Conservation (phyloP, 148 eudicot genomes). For the Silene latifolia region DNA sequence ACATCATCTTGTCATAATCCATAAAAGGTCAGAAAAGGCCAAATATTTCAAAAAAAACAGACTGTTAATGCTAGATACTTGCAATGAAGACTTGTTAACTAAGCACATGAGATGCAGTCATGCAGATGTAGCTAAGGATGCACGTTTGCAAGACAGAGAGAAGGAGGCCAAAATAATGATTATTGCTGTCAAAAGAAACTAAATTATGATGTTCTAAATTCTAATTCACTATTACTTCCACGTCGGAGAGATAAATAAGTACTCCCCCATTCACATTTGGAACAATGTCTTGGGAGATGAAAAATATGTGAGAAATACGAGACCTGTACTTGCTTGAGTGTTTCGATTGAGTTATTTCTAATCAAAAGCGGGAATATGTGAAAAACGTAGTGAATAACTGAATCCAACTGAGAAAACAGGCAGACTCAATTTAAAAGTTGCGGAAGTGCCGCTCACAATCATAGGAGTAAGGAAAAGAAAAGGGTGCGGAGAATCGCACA, state of each 20-base stretch:
- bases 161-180: neutral
- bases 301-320: too few relatives aligned
- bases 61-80: neutral
- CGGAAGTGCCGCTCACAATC: neutral
- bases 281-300: too few relatives aligned
- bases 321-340: too few relatives aligned
- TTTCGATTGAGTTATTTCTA: too few relatives aligned
- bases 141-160: neutral
- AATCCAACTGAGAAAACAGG: too few relatives aligned
- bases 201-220: neutral
- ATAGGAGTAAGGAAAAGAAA: too few relatives aligned
- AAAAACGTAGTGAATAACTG: too few relatives aligned
- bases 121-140: neutral
- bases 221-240: neutral
- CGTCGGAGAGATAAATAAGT: neutral
- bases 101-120: neutral
- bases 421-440: neutral
- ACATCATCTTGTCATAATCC: neutral
- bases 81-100: neutral
- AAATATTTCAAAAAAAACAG: neutral
- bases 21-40: neutral
- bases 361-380: too few relatives aligned
- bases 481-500: neutral
- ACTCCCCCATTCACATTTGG: too few relatives aligned
- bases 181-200: neutral